These are phyloP conservation scores for Parathielavia appendiculata DNA, from an alignment of 495 filamentous ascomycete species.

Conservation along the genomic window DNA sequence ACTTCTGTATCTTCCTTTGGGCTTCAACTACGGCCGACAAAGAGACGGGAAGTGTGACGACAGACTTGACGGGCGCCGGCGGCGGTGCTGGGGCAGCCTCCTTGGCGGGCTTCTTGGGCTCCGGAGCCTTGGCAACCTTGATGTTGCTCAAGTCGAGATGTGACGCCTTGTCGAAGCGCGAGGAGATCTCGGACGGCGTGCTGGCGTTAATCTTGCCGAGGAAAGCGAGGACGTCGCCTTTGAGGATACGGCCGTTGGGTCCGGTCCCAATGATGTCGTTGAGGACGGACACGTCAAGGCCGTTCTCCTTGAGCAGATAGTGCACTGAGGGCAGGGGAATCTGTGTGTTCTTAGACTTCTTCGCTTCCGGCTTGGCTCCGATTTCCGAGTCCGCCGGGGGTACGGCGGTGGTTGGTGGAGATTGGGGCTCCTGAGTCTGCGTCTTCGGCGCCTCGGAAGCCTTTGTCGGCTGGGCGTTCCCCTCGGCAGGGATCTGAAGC, in stretches of 20 bases:
- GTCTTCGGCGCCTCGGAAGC: constrained; percentile 21
- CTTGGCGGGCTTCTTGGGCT: constrained; percentile 45
- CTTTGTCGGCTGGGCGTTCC: constrained; percentile 27
- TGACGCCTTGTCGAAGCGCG: constrained; percentile 63
- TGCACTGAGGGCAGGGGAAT: constrained; percentile 82
- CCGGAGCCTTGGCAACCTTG: constrained; percentile 64
- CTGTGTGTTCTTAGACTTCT: constrained; percentile 63
- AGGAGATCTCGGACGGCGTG: constrained; percentile 63
- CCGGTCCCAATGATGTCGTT: constrained; percentile 81
- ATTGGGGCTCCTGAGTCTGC: constrained; percentile 23
- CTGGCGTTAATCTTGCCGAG: constrained; percentile 66
- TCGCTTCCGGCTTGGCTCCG: constrained; percentile 35
- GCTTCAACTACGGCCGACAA: constrained; percentile 69
- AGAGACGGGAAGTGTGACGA: constrained; percentile 68
- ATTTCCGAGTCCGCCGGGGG: constrained; percentile 29
- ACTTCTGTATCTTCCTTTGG: constrained; percentile 71
- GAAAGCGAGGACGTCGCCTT: constrained; percentile 92
- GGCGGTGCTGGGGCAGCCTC: constrained; percentile 38
- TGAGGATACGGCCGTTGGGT: constrained; percentile 83
- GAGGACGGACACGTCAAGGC: constrained; percentile 62
- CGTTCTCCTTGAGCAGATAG: constrained; percentile 72
- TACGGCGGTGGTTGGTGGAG: constrained; percentile 23
- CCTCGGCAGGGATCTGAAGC: constrained; percentile 64
- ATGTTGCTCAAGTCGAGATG: constrained; percentile 94
- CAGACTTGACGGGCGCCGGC: constrained; percentile 43